Base-by-base conservation (phyloP, 257 asterid genomes). In the Primulina tabacum region DNA sequence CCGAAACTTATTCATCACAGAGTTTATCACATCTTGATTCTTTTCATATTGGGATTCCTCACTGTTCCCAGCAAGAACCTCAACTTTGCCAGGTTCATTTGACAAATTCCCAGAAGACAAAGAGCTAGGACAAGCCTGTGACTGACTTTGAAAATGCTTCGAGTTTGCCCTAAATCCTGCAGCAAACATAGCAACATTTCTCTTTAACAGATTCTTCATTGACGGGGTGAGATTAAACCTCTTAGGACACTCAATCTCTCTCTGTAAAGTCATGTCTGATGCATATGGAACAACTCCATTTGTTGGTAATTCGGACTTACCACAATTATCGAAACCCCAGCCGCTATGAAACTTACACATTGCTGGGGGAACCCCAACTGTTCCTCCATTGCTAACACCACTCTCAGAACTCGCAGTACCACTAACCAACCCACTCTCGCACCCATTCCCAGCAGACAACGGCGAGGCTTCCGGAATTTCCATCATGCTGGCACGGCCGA, bases 131-230 rank as follows among this genome's bases (percentile, higher is more conserved):
- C 83, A 82, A 62, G 87, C 82, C 75, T 82, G 92, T 9, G 90
- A 75, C 60, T 87, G 93, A 61, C 75, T 69, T 64, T 84, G 86
- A 64, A 80, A 73, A 60, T 83, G 90, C 76, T 87, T 89, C 0
- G 88, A 68, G 72, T 87, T 93, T 8, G 92, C 92, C 81, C 92
- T 77, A 77, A 87, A 89, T 28, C 97, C 99, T 10, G 97, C 99
- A 72, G 96, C 96, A 84, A 93, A 93, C 77, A 86, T 82, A 0
- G 96, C 96, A 10, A 93, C 97, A 65, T 93, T 89, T 81, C 90
- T 86, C 85, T 89, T 90, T 78, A 93, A 76, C 72, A 93, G 71
- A 56, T 66, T 84, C 79, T 90, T 93, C 97, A 93, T 90, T 2
- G 96, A 86, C 11, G 99, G 96, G 55, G 88, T 89, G 50, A 93